Evolutionary conservation across 495 filamentous ascomycete genomes (phyloP).

Genomic region (Sordaria brevicollis): DNA sequence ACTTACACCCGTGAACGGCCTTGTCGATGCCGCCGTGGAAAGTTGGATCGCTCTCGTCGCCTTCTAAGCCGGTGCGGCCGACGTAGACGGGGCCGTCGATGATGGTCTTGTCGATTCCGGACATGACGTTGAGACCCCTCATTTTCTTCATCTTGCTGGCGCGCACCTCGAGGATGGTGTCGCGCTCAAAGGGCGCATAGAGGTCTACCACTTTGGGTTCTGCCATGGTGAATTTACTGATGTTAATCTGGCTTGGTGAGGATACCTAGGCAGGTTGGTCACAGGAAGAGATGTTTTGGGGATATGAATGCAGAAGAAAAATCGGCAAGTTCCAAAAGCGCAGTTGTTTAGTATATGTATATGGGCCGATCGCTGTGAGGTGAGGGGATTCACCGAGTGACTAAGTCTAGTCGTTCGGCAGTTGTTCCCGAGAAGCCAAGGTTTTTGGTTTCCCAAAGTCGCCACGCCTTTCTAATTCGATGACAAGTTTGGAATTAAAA

Average conservation of each 20-base stretch:
- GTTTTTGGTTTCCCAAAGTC: background rate
- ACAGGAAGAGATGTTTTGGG: background rate
- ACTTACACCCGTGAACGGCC: slow-evolving; percentile 45
- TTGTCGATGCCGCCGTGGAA: slow-evolving; percentile 47
- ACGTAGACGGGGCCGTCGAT: slow-evolving; percentile 30
- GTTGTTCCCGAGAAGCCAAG: background rate
- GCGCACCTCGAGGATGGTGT: slow-evolving; percentile 42
- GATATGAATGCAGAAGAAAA: background rate
- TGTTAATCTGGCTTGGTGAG: background rate
- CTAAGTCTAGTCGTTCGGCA: background rate
- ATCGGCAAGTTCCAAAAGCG: background rate
- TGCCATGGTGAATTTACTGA: slow-evolving; percentile 10
- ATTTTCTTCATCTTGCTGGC: slow-evolving; percentile 41
- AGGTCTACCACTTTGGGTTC: slow-evolving; percentile 23
- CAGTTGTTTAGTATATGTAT: no score
- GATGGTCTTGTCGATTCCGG: slow-evolving; percentile 44
- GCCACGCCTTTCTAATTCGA: background rate
- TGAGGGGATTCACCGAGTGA: background rate
- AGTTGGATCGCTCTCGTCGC: slow-evolving; percentile 46
- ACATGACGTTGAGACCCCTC: slow-evolving; percentile 28
- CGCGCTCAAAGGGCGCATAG: slow-evolving; percentile 29
- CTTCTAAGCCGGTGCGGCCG: slow-evolving; percentile 33
- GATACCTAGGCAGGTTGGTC: background rate
- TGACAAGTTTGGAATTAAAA: no score
- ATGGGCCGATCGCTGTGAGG: background rate